Evolutionary conservation across 495 filamentous ascomycete genomes (phyloP).

Genomic region (Rhizodiscina lignyota): DNA sequence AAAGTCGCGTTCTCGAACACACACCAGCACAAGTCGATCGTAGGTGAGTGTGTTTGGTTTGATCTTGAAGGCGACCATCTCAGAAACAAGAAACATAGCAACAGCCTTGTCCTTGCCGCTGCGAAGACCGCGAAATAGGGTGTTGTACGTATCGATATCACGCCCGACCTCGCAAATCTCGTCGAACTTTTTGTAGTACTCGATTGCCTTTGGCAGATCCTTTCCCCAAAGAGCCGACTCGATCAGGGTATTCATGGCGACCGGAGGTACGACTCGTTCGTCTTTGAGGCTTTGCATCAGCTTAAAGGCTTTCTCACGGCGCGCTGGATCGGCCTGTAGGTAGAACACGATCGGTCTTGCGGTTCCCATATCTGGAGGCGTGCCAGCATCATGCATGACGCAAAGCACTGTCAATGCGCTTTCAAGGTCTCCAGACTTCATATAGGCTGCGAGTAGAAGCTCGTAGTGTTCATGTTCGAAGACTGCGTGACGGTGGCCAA

Average conservation of each 20-base stretch:
- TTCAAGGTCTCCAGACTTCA: slow-evolving; percentile 27
- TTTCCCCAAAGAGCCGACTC: slow-evolving; percentile 29
- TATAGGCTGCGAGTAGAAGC: slow-evolving; percentile 50
- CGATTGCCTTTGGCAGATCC: slow-evolving; percentile 38
- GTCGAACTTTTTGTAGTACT: slow-evolving; percentile 54
- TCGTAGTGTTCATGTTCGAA: slow-evolving; percentile 58
- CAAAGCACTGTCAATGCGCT: slow-evolving; percentile 34
- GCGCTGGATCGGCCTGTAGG: slow-evolving; percentile 20
- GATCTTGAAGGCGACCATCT: slow-evolving; percentile 52
- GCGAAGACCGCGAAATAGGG: slow-evolving; percentile 46
- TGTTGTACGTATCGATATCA: slow-evolving; percentile 46
- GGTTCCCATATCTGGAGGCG: slow-evolving; percentile 32
- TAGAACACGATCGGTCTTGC: slow-evolving; percentile 39
- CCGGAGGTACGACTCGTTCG: slow-evolving; percentile 30
- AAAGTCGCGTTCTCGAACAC: slow-evolving; percentile 33
- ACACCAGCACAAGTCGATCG: slow-evolving; percentile 52
- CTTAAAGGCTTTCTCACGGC: slow-evolving; percentile 28
- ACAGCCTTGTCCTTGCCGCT: slow-evolving; percentile 29
- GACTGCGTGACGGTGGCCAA: slow-evolving; percentile 27
- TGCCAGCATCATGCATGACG: slow-evolving; percentile 47
- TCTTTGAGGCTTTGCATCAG: slow-evolving; percentile 35
- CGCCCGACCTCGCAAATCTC: slow-evolving; percentile 40
- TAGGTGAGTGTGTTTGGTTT: slow-evolving; percentile 44
- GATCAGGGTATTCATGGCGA: slow-evolving; percentile 46
- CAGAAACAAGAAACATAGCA: slow-evolving; percentile 52